These are phyloP conservation scores for Cocos nucifera DNA, from an alignment of 176 grass and related monocot genomes.

Conservation along the genomic window DNA sequence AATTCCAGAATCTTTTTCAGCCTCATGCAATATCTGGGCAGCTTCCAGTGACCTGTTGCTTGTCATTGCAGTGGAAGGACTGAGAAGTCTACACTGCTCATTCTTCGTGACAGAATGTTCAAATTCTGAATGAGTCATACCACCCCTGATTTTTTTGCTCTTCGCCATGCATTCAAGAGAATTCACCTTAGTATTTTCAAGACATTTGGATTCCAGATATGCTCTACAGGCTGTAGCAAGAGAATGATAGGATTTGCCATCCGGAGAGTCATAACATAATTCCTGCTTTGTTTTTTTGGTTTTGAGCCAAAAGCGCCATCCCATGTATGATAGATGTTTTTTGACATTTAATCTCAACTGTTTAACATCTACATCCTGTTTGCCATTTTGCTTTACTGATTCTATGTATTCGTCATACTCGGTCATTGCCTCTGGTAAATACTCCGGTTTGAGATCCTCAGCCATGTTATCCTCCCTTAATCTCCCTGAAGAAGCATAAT, in stretches of 20 bases:
- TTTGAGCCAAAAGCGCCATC: conserved; percentile 31
- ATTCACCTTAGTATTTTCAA: background rate
- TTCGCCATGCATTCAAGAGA: too few relatives aligned
- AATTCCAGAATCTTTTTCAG: background rate
- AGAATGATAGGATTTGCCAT: conserved; percentile 43
- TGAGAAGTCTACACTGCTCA: too few relatives aligned
- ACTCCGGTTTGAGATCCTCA: conserved; percentile 6
- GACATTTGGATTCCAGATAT: conserved; percentile 25
- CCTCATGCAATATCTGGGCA: too few relatives aligned
- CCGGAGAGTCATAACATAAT: conserved; percentile 25
- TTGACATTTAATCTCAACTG: conserved; percentile 40
- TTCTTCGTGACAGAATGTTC: too few relatives aligned
- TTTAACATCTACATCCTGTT: conserved; percentile 11
- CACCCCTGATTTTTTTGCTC: too few relatives aligned
- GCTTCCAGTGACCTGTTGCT: too few relatives aligned
- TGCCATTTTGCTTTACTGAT: conserved; percentile 15
- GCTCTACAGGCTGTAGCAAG: conserved; percentile 52
- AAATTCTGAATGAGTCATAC: too few relatives aligned
- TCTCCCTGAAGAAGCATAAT: background rate
- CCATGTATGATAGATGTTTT: conserved; percentile 43
- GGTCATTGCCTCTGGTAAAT: conserved; percentile 25
- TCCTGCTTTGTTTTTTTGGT: conserved; percentile 21
- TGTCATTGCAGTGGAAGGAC: too few relatives aligned
- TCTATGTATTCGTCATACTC: conserved; percentile 39
- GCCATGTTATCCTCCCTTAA: background rate